Evolutionary conservation across 2,329 filamentous ascomycete species (phyloP), one percentile per base, ranked within the genome.

Genomic region (Davidsoniella eucalypti): DNA sequence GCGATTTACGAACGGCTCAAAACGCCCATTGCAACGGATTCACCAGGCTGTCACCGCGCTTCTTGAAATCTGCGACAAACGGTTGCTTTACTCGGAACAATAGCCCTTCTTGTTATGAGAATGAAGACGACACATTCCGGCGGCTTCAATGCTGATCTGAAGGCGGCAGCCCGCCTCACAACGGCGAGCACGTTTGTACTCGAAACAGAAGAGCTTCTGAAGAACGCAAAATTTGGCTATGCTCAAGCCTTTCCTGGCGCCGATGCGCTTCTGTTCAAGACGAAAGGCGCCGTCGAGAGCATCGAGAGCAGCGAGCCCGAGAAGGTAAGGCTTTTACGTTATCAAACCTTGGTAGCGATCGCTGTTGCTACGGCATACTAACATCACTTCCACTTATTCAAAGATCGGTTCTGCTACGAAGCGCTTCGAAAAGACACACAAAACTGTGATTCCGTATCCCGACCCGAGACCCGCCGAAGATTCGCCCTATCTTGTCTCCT

Each of bases 401-500:
- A 56, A 87, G 82, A 73, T 92, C 48, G 57, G 65, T 33, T 78
- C 92, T 57, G 87, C 85, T 7, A 70, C 69, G 0, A 69, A 80
- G 60, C 76, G 73, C 54, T 73, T 85, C 58, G 77, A 84, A 57
- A 82, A 79, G 63, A 71, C 72, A 39, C 71, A 80, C 59, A 77
- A 76, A 45, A 72, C 94, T 52, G 64, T 69, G n/a, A 75, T 94
- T 44, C 92, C 92, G 0, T 95, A 87, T 60, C 87, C 90, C 14
- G 72, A 82, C n/a, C 87, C 87, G 16, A 78, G 72, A 47, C 88
- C 90, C 1, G 69, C 76, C 9, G 77, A 78, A 58, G 81, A 90
- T 62, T 78, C 79, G 29, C 82, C 84, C 48, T 94, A 94, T 66
- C 88, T 87, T 58, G 70, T 96, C 48, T 72, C 81, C 38, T 94